Conservation (phyloP, 2,329 filamentous ascomycete genomes). For the Aspergillus fumigatiaffinis region DNA sequence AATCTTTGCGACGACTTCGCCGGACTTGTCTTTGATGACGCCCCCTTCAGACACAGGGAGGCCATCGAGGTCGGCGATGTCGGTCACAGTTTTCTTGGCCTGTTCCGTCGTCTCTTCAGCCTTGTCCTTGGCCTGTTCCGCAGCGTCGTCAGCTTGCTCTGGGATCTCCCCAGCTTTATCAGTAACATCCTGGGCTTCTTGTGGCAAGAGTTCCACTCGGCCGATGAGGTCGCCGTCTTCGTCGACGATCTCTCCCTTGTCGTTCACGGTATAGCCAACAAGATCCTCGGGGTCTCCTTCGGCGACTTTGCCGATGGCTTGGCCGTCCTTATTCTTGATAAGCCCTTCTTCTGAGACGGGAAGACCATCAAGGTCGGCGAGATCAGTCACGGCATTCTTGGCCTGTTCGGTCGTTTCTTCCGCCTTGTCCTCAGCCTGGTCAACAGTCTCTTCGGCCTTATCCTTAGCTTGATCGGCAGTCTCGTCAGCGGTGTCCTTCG, state of each 20-base stretch:
- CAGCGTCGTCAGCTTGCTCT: slow-evolving; percentile 2
- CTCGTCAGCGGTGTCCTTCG: slow-evolving; percentile 27
- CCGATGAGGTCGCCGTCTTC: slow-evolving; percentile 36
- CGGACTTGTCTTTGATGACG: slow-evolving; percentile 46
- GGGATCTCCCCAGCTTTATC: slow-evolving; percentile 15
- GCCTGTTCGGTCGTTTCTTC: slow-evolving; percentile 12
- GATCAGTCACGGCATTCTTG: slow-evolving; percentile 30
- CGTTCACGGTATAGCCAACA: slow-evolving; percentile 38
- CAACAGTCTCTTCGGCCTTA: slow-evolving; percentile 2
- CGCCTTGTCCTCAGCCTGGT: slow-evolving; percentile 32
- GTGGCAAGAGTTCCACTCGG: slow-evolving; percentile 28
- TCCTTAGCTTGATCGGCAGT: slow-evolving; percentile 33
- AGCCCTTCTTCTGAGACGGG: slow-evolving; percentile 52
- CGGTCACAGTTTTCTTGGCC: slow-evolving; percentile 30
- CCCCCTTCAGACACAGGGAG: slow-evolving; percentile 51
- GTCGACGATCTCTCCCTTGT: slow-evolving; percentile 33
- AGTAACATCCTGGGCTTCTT: slow-evolving; percentile 21
- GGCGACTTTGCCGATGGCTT: slow-evolving; percentile 34
- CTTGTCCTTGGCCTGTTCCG: slow-evolving; percentile 14
- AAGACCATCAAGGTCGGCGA: slow-evolving; percentile 34
- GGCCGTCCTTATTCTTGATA: slow-evolving; percentile 45
- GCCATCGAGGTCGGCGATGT: slow-evolving; percentile 34
- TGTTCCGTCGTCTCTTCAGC: slow-evolving; percentile 9
- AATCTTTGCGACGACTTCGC: slow-evolving; percentile 35
- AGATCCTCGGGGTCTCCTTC: slow-evolving; percentile 42